Base-by-base conservation (phyloP, 352 stramenopile genomes). In the Phytopythium oedochilum region DNA sequence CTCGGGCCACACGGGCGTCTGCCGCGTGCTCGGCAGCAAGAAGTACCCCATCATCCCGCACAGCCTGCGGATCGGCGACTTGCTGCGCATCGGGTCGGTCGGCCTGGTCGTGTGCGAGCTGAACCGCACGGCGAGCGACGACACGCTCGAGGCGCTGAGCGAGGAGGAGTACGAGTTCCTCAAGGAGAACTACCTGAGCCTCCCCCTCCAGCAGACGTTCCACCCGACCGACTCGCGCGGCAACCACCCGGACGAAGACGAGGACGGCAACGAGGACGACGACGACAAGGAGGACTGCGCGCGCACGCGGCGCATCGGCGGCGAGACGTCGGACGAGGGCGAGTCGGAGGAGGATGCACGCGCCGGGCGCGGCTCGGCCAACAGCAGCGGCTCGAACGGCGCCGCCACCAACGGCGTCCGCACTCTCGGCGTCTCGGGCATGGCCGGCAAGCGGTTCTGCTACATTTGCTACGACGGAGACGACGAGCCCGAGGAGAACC, bases 381-480 rank as follows among this genome's bases (percentile, higher is more conserved):
- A 69, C 22, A 18, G 47, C 0, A 57, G 59, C 8, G 39, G 26
- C 5, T 32, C 34, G 6, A 57, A 70, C 6, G 59, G 54, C n/a
- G 62, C 55, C 12, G 35, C 36, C 2, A 34, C 50, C 11, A 57
- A 53, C 25, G 55, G 56, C 25, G 60, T 64, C 40, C 57, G 63
- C 29, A 72, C 75, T 18, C 47, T 88, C 14, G 78, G 78, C n/a
- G 65, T 83, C 11, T 60, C 70, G 4, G 68, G 64, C 2, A 65
- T 65, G 12, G 56, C 65, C 18, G 75, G 68, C 60, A 90, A 90
- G 43, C 60, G 64, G 22, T 90, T 93, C 59, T 97, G 89, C 66
- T 97, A 97, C 70, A 97, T 97, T 80, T 97, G 89, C 68, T 96
- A 96, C 68, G 89, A 97, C 55, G 83, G 76, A 45, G 88, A 96